These are phyloP conservation scores for Alternaria infectoria DNA, from an alignment of 2,329 filamentous ascomycete genomes.

Conservation along the genomic window DNA sequence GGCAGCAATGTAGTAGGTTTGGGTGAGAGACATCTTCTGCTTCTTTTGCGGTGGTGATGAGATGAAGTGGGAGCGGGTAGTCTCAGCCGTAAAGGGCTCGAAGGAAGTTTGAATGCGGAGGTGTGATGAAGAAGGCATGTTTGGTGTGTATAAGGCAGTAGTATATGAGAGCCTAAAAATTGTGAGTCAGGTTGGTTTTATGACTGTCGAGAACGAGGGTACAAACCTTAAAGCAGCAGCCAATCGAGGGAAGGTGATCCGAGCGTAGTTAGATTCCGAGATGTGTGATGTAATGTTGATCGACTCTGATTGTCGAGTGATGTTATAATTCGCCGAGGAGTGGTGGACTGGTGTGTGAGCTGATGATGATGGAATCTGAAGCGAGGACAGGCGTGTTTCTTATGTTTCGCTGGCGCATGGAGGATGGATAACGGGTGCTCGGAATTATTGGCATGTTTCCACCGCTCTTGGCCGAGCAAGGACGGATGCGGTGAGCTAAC, in stretches of 20 bases:
- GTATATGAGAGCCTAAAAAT: slow-evolving; percentile 36
- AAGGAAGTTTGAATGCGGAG: slow-evolving; percentile 56
- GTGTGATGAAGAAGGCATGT: slow-evolving; percentile 56
- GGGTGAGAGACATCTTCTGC: slow-evolving; percentile 95
- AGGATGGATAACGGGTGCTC: slow-evolving; percentile 36
- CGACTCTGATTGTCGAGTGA: slow-evolving; percentile 1
- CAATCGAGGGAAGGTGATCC: slow-evolving; percentile 45
- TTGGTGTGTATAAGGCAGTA: slow-evolving; percentile 35
- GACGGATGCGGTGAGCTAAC: slow-evolving; percentile 24
- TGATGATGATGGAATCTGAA: slow-evolving; percentile 13
- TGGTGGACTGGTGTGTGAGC: slow-evolving; percentile 13
- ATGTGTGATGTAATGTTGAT: slow-evolving; percentile 12
- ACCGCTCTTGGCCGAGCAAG: slow-evolving; percentile 32
- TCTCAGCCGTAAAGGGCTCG: slow-evolving; percentile 54
- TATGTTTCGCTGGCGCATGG: slow-evolving; percentile 38
- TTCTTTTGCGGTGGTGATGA: slow-evolving; percentile 58
- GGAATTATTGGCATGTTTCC: slow-evolving; percentile 36
- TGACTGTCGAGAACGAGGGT: slow-evolving; percentile 37
- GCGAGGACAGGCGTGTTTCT: slow-evolving; percentile 38
- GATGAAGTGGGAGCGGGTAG: slow-evolving; percentile 52
- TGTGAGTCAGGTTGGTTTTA: slow-evolving; percentile 61
- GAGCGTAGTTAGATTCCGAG: slow-evolving; percentile 26
- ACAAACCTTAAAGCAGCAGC: slow-evolving; percentile 41
- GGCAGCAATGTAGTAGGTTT: slow-evolving; percentile 98
- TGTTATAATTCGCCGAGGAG: slow-evolving; percentile 3